Evolutionary conservation across 2,329 filamentous ascomycete species (phyloP), one percentile per base, ranked within the genome.

Genomic region (Talaromyces sp.): DNA sequence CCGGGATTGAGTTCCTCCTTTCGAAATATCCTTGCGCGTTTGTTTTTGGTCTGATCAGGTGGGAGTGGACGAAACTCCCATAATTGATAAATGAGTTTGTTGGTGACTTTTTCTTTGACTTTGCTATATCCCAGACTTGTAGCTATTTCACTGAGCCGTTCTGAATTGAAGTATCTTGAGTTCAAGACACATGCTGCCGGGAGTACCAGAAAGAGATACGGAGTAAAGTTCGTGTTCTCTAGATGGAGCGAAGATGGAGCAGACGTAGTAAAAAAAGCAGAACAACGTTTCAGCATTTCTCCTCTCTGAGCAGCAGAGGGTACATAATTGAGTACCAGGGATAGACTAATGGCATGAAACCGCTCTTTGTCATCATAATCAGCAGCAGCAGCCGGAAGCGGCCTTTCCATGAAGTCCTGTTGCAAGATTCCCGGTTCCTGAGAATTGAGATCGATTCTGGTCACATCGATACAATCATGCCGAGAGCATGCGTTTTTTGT

Each of bases 371-470:
- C 33, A 31, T 57, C 61, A n/a, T 17, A 8, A 25, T 83, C 74
- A 8, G 69, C 76, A 5, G 61, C 33, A 7, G 69, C 75, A 5
- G 61, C 37, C 0, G 94, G 94, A 3, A 94, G 77, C 0, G 93
- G 91, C 31, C 93, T 85, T 70, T 92, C 81, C 93, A 99, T 97
- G 73, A 99, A 98, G 76, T 99, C 92, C 74, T 97, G 92, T 76
- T 96, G 88, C 65, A 88, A 75, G 69, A 99, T 99, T 2, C 76
- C 77, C 1, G 89, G 83, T 56, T 89, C 89, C 73, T 96, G 92
- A 66, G 93, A 95, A 77, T 96, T 91, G 64, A 99, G 81, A 74
- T 99, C 95, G 75, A 99, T 97, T 68, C 93, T 87, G 67, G 89
- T 86, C 71, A 96, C 87, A 41, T 90, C 82, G 71, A 98, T 90